phyloP scores from a whole-genome alignment of 2,329 filamentous ascomycete genomes.

The Ophiosphaerella narmari region DNA sequence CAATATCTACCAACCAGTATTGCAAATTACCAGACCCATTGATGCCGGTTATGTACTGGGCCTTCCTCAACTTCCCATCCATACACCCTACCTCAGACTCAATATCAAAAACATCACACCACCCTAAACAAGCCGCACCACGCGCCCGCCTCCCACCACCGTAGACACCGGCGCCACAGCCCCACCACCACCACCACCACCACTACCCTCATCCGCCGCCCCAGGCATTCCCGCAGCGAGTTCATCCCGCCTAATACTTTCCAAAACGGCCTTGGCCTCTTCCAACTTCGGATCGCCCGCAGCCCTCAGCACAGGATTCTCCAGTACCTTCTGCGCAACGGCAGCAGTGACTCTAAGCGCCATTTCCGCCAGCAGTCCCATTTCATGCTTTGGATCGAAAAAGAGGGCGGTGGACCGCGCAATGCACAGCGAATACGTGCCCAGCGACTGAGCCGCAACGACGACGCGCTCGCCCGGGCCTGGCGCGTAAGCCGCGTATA shows the following conservation, averaged over 20 bases:
- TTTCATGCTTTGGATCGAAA: not conserved
- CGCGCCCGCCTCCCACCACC: too few relatives aligned
- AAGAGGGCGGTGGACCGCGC: conserved; percentile 7
- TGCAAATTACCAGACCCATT: too few relatives aligned
- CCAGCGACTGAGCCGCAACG: not conserved
- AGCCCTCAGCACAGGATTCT: not conserved
- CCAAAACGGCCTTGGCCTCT: not conserved
- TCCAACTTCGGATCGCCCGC: not conserved
- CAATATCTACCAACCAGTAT: too few relatives aligned
- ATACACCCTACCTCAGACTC: too few relatives aligned
- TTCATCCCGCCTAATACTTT: not conserved
- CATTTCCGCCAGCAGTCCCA: conserved; percentile 1
- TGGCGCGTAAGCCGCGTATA: conserved; percentile 4
- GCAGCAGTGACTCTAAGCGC: conserved; percentile 1
- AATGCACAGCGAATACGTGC: conserved; percentile 9
- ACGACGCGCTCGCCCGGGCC: not conserved
- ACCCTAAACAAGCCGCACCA: too few relatives aligned
- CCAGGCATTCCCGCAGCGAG: not conserved
- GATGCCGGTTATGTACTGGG: too few relatives aligned
- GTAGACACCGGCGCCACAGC: too few relatives aligned
- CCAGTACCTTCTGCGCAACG: not conserved
- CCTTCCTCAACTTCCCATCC: too few relatives aligned
- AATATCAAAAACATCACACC: too few relatives aligned
- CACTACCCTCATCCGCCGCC: too few relatives aligned
- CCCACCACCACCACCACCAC: too few relatives aligned